phyloP scores from a whole-genome alignment of 2,329 filamentous ascomycete species.

The Biscogniauxia mediterranea region DNA sequence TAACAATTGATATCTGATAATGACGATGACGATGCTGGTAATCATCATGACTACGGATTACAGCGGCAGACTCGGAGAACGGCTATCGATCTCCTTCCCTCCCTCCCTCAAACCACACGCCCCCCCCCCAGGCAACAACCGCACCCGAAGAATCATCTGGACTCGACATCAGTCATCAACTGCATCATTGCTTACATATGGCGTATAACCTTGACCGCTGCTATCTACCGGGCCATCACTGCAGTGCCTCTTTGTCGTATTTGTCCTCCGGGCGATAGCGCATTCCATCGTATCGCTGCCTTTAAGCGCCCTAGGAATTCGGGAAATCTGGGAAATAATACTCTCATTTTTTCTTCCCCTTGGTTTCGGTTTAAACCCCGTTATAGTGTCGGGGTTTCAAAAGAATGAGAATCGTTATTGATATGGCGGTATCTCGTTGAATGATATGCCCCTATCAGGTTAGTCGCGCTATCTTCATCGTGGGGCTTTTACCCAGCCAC shows the following conservation, averaged over 20 bases:
- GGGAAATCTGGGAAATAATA: neutral
- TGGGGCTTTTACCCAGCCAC: neutral
- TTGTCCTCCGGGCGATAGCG: neutral
- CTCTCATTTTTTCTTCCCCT: neutral
- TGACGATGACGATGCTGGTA: neutral
- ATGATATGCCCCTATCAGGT: neutral
- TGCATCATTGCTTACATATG: neutral
- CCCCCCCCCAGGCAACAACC: neutral
- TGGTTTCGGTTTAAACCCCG: neutral
- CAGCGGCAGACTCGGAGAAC: conserved; percentile 14
- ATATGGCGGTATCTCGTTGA: neutral
- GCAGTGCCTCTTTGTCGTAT: neutral
- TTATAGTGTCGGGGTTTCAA: neutral
- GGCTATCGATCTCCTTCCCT: neutral
- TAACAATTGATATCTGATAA: conserved; percentile 21
- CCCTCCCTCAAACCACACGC: neutral
- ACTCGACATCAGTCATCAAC: neutral
- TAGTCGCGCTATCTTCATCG: neutral
- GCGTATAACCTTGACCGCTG: neutral
- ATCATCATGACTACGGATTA: conserved; percentile 8
- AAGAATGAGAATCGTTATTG: neutral
- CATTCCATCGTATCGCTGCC: neutral
- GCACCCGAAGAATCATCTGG: neutral
- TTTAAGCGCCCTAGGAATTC: neutral
- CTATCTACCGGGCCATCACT: neutral